Base-by-base conservation (phyloP, 2,329 filamentous ascomycete species). In the Xylaria arbuscula region DNA sequence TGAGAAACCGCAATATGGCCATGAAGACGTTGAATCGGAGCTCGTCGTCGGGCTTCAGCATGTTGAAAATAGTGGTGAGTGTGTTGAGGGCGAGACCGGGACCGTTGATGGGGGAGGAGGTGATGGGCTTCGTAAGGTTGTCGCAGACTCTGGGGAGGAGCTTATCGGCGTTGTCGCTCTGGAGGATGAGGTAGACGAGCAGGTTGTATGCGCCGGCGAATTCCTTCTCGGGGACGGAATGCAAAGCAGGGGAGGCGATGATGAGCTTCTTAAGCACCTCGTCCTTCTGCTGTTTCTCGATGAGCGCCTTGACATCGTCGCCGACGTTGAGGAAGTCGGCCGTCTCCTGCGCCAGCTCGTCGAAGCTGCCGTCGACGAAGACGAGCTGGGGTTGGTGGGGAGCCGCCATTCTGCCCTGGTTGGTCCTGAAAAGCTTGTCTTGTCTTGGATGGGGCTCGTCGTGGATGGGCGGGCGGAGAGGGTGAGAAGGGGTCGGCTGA, bases 201-300 rank as follows among this genome's bases (percentile, higher is more conserved):
- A 98, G 91, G 84, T 99, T 98, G 85, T 98, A 98, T 70, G 95
- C 93, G 68, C 95, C 92, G 69, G 93, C 94, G 81, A 98, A 96
- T 82, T 98, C 95, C 88, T 96, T 97, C 87, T 99, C 96, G 67
- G 95, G 93, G 64, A 94, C 93, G 71, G 88, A 87, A 82, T 94
- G 97, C 79, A 99, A 86, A 59, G 87, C 88, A 62, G 87, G 83
- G 62, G 93, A 93, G 66, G 92, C 92, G 73, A 90, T 89, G 70
- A 98, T 93, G 73, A 99, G 87, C 87, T 94, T 94, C 85, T 94
- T 92, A 66, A 99, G 87, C 54, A 93, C 90, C 73, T 97, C 94
- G 75, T 97, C 93, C 84, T 94, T 93, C 83, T 94, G 85, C 73
- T 89, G 88, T 82, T 87, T 86, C 76, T 90, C 87, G 77, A 96